Conservation (phyloP, 805 yeast genomes). For the Blastobotrys terrestris region DNA sequence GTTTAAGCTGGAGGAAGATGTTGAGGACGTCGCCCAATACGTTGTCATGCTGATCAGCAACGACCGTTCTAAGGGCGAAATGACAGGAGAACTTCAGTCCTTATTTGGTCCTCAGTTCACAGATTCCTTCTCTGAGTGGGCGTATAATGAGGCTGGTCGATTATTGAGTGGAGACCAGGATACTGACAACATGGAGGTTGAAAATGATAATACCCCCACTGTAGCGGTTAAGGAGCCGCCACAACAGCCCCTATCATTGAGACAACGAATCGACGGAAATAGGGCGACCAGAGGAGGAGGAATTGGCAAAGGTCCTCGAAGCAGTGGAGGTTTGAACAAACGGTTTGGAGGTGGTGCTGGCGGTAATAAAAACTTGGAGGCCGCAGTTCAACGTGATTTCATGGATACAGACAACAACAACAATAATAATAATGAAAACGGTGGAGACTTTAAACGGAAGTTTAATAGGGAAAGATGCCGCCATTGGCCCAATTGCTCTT, state of each 20-base stretch:
- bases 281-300: constrained; percentile 5
- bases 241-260: background rate
- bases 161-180: constrained; percentile 5
- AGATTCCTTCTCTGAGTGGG: constrained; percentile 22
- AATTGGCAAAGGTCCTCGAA: constrained; percentile 1
- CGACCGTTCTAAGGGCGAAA: constrained; percentile 19
- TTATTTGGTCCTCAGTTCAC: constrained; percentile 24
- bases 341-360: constrained; percentile 1
- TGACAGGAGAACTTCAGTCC: constrained; percentile 20
- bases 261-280: background rate
- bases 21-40: constrained; percentile 25
- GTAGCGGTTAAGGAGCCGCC: background rate
- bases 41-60: constrained; percentile 25
- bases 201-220: background rate
- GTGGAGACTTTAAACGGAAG: background rate
- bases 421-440: background rate
- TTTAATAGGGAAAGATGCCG: constrained; percentile 20
- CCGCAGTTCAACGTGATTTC: constrained; percentile 1
- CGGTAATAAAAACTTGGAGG: constrained; percentile 1
- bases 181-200: constrained; percentile 1
- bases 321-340: constrained; percentile 3
- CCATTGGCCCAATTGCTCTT: constrained; percentile 33
- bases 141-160: constrained; percentile 13
- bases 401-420: background rate
- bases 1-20: constrained; percentile 24